Percentiles rank a stretch among this genome's conserved stretches.
Evolutionary conservation across 495 filamentous ascomycete genomes (phyloP).

Genomic region (Penicillium silybi): DNA sequence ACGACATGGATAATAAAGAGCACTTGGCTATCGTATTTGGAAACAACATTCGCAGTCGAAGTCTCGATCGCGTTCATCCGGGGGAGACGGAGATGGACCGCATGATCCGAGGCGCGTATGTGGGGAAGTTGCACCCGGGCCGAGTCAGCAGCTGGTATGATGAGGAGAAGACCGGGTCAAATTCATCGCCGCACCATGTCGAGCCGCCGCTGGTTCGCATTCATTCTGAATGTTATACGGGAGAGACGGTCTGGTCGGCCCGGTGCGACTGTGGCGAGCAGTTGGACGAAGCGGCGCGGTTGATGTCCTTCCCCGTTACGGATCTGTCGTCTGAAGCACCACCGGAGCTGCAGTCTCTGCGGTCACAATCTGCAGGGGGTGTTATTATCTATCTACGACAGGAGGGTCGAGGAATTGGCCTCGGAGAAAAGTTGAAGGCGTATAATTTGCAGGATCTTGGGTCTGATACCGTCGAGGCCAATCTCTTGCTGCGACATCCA

Average conservation of each 20-base stretch:
- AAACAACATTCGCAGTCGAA: constrained; percentile 70
- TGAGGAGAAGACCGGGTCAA: constrained; percentile 18
- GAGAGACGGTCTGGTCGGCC: constrained; percentile 96
- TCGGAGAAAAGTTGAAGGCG: constrained; percentile 93
- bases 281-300: constrained; percentile 87
- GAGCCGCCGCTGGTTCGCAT: constrained; percentile 77
- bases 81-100: constrained; percentile 96
- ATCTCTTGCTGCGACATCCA: constrained; percentile 84
- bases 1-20: constrained; percentile 90
- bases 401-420: constrained; percentile 91
- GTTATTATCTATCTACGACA: constrained; percentile 94
- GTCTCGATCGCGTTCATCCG: constrained; percentile 71
- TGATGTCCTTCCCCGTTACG: constrained; percentile 77
- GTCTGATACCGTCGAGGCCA: constrained; percentile 93
- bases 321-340: constrained; percentile 32
- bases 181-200: constrained; percentile 9
- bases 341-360: constrained; percentile 36
- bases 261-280: constrained; percentile 98
- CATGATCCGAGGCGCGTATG: constrained; percentile 92
- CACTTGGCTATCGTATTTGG: constrained; percentile 99
- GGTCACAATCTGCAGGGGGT: constrained; percentile 62
- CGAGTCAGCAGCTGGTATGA: constrained; percentile 65
- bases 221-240: constrained; percentile 98
- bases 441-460: constrained; percentile 97
- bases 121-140: constrained; percentile 81